Evolutionary conservation across 805 yeast genomes (phyloP).

Genomic region (Nakazawaea wickerhamii): DNA sequence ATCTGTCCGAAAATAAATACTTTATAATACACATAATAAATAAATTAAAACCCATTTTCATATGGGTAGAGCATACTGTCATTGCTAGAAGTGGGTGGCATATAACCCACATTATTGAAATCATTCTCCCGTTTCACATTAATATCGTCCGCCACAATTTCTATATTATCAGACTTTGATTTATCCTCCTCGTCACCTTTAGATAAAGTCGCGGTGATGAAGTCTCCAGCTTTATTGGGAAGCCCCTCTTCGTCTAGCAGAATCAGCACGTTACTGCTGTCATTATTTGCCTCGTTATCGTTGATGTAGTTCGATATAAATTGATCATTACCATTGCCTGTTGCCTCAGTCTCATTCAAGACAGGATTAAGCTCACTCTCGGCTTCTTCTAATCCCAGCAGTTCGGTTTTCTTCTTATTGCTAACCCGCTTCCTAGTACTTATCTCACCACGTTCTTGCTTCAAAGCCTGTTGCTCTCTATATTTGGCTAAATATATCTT

Average conservation of each 20-base stretch:
- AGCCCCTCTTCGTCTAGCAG: background rate
- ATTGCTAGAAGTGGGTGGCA: background rate
- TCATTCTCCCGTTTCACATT: constrained; percentile 7
- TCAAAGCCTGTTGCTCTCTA: constrained; percentile 68
- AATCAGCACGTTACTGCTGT: background rate
- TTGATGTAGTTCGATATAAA: constrained; percentile 6
- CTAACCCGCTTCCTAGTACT: background rate
- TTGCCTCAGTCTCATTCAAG: background rate
- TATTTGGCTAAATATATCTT: constrained; percentile 66
- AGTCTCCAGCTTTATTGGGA: background rate
- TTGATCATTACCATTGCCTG: background rate
- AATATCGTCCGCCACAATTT: background rate
- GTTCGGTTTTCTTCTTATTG: background rate
- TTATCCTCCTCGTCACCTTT: background rate
- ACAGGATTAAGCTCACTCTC: background rate
- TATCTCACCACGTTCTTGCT: constrained; percentile 57
- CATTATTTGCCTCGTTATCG: background rate
- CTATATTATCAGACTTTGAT: background rate
- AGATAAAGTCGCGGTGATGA: background rate
- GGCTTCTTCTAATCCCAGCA: background rate
- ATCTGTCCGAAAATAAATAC: constrained; percentile 1
- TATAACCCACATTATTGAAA: constrained; percentile 4
- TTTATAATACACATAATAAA: constrained; percentile 1
- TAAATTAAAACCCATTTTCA: constrained; percentile 7
- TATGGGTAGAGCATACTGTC: constrained; percentile 7